Conservation (phyloP, 768 basidiomycete species). For the Suillus discolor region DNA sequence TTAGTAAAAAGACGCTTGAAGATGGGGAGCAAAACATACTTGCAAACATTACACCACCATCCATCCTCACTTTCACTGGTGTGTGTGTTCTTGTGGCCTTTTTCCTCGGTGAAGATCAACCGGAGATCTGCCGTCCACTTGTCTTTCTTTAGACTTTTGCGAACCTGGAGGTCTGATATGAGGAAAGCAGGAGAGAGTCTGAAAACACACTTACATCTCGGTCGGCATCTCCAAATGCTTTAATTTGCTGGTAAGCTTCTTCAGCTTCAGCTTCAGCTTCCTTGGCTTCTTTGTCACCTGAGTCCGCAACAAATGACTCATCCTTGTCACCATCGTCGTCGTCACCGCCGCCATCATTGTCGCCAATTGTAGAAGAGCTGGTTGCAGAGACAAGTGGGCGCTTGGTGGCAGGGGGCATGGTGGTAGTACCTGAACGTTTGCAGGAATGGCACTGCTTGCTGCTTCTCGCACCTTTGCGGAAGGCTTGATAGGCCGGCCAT, state of each 20-base stretch:
- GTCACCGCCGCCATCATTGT: background rate
- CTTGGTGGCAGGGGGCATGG: constrained; percentile 5
- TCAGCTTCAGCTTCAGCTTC: too few species aligned
- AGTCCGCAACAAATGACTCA: background rate
- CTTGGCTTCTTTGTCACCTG: background rate
- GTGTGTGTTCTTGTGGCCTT: background rate
- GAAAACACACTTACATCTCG: background rate
- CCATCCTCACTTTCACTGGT: background rate
- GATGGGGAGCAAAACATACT: background rate
- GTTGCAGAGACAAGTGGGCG: background rate
- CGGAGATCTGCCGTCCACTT: background rate
- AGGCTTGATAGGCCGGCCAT: background rate
- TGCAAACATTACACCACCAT: constrained; percentile 1
- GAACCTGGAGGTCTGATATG: background rate
- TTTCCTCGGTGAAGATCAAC: background rate
- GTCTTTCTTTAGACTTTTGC: background rate
- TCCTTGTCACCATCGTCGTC: background rate
- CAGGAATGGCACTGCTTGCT: background rate
- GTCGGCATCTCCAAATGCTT: background rate
- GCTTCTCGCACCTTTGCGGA: background rate
- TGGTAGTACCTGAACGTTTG: background rate
- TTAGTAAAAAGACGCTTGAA: background rate
- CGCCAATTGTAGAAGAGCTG: background rate
- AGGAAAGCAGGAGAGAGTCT: background rate
- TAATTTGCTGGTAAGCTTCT: constrained; percentile 2